Base-by-base conservation (phyloP, 2,329 filamentous ascomycete species). In the Penicillium sp. region DNA sequence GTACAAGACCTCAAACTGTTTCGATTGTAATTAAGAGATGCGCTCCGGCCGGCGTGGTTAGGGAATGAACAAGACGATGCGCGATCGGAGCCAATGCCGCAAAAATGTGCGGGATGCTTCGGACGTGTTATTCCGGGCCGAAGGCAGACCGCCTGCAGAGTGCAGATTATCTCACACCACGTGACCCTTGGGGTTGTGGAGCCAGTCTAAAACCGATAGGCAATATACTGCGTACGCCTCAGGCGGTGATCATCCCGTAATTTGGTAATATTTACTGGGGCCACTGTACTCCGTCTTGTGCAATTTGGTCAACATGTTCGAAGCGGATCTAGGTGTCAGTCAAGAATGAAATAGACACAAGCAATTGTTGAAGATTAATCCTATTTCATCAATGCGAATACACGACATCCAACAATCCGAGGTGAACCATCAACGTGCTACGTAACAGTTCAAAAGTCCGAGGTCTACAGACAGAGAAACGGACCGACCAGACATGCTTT, bases 41-140 rank as follows among this genome's bases (percentile, higher is more conserved):
- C 73, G 76, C 74, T 78, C 75, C 77, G 75, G 76, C 71, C 67
- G 59, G 66, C 62, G 62, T 66, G 60, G 57, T 28, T 58, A 58
- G 28, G 60, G 57, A 40, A 59, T 57, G 58, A 40, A 19, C 19
- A n/a, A 33, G 30, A 46, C 28, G 48, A 7, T 10, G n/a, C 25
- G 37, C 33, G 33, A 28, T 25, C 43, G 58, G 51, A 59, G 52
- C 52, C 26, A 55, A 57, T 22, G 38, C 52, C 11, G 38, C 35
- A 54, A 38, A 48, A 57, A 59, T 64, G 43, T 61, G 60, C 38
- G 59, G 57, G 49, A 37, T 40, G n/a, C 30, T n/a, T n/a, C 43
- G 28, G 56, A 35, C 8, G n/a, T 0, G 37, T 61, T 61, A 16
- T 49, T 58, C 59, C 62, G 62, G 3, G 42, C 61, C 61, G 63